A percentile compares a stretch with the other conserved stretches of the same genome.
phyloP scores from a whole-genome alignment of 306 rosid species.

The Gillenia trifoliata region DNA sequence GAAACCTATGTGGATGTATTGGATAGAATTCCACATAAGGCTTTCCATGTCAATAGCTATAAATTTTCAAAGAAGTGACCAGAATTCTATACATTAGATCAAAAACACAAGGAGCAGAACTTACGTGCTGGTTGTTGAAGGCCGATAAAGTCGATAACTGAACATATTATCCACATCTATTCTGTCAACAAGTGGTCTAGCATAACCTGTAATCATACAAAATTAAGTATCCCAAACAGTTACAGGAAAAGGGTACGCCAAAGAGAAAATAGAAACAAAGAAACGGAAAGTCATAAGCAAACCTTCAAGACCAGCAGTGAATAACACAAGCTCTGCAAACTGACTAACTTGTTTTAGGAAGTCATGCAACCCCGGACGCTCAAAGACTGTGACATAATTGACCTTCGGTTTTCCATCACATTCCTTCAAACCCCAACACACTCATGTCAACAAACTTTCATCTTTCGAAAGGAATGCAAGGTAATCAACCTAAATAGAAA shows the following conservation, averaged over 20 bases:
- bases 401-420: constrained; percentile 73
- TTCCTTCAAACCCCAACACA: constrained; percentile 52
- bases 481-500: constrained; percentile 1
- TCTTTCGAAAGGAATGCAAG: neutral
- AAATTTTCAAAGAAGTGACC: too few relatives aligned
- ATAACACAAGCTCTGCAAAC: constrained; percentile 85
- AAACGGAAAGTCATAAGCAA: constrained; percentile 9
- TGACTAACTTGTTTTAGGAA: constrained; percentile 66
- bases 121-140: constrained; percentile 96
- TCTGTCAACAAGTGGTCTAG: constrained; percentile 92
- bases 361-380: constrained; percentile 91
- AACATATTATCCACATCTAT: constrained; percentile 65
- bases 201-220: constrained; percentile 61
- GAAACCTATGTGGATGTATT: neutral
- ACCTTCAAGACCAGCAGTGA: constrained; percentile 99
- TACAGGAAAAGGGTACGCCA: neutral
- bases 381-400: constrained; percentile 88
- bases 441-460: constrained; percentile 1
- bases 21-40: neutral
- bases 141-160: constrained; percentile 74
- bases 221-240: neutral
- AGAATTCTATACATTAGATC: neutral
- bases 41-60: neutral
- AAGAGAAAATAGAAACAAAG: neutral
- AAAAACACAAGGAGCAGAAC: constrained; percentile 14